Evolutionary conservation across 1,284 basidiomycete genomes (phyloP).

Genomic region (Erythrobasidium hasegawianum): DNA sequence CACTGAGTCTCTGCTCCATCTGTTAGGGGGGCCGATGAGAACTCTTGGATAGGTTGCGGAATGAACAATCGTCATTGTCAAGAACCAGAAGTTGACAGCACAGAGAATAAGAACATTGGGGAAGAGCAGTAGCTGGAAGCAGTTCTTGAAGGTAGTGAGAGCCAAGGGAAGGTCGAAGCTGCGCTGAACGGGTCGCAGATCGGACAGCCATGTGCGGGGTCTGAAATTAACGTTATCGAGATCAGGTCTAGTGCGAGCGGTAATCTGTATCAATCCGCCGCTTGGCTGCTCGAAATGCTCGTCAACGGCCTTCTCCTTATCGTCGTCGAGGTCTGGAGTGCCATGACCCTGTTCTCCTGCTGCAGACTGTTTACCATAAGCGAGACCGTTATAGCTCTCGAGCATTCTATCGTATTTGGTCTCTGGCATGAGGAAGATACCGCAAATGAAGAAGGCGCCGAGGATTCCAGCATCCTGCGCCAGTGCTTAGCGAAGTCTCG

Average conservation of each 20-base stretch:
- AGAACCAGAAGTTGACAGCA: not conserved
- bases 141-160: too few relatives aligned
- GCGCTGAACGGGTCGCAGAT: too few relatives aligned
- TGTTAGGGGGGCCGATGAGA: not conserved
- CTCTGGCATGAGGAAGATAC: constrained; percentile 31
- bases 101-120: too few relatives aligned
- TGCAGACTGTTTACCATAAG: not conserved
- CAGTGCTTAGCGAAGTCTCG: too few relatives aligned
- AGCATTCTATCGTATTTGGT: constrained; percentile 7
- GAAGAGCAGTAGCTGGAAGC: too few relatives aligned
- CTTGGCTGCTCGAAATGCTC: not conserved
- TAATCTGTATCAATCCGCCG: not conserved
- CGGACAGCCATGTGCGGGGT: not conserved
- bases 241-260: not conserved
- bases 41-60: constrained; percentile 10
- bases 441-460: constrained; percentile 4
- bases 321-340: not conserved
- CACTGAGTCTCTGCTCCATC: not conserved
- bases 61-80: not conserved
- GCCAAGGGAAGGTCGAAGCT: too few relatives aligned
- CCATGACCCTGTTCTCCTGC: not conserved
- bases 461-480: too few relatives aligned
- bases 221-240: not conserved
- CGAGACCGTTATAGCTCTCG: not conserved
- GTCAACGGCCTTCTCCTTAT: not conserved